Evolutionary conservation across 164 flowering plant species (phyloP), one percentile per base, ranked within the genome.

Genomic region (Umbellularia californica): DNA sequence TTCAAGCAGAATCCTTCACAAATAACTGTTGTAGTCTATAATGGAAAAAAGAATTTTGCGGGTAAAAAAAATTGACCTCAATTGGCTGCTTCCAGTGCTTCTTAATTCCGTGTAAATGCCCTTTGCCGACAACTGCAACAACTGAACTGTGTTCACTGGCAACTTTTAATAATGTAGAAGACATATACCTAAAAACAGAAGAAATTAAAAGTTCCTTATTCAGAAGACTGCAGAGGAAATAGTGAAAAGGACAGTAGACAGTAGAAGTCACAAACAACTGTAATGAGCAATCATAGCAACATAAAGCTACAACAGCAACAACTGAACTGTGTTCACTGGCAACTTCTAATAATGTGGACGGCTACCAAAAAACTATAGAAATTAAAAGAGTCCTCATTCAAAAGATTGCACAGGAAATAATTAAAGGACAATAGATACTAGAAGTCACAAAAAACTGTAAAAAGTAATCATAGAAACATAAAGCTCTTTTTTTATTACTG

Each of bases 51-150:
- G 10, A 41, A 41, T 5, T 41, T 7, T 41, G 47, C 47, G 7
- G 73, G n/a, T 33, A 58, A 6, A 50, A 2, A 28, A 35, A 30
- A 65, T 79, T 77, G 51, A 95, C 97, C 85, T 80, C 81, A 79
- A 96, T 77, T 69, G 97, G 98, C 77, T 89, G 93, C 84, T 85
- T 72, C 99, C 99, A 96, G 72, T 94, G 75, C 80, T 87, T 87
- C 85, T 85, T 84, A 76, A 96, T 94, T 76, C 99, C 99, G 60
- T 81, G 85, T n/a, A 96, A 78, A 79, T 92, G 99, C 33, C 99
- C 99, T 80, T 84, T 91, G 52, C 99, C 99, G 69, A 96, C 97
- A 79, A 96, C 97, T 63, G 98, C 99, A 68, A 96, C 97, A 25
- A 94, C 99, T 68, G 94, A 93, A 71, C 76, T 80, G 79, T 92